Percentiles rank a stretch among this genome's conserved stretches.
phyloP scores from a whole-genome alignment of 495 filamentous ascomycete species.

The Aspergillus hancockii region DNA sequence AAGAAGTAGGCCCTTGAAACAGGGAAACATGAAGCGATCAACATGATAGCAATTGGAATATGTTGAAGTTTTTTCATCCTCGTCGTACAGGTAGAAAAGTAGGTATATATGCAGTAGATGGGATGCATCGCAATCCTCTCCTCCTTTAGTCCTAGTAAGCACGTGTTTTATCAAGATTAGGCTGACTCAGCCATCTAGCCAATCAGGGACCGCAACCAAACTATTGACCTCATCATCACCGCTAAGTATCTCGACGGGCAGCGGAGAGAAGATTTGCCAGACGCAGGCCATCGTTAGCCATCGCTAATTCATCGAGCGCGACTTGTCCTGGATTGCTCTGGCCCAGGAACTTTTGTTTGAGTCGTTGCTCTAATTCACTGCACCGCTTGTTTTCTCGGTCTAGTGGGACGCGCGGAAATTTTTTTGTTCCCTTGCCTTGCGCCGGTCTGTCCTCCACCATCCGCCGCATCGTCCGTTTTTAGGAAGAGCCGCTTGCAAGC shows the following conservation, averaged over 20 bases:
- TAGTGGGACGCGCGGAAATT: background rate
- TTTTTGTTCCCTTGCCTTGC: slow-evolving; percentile 5
- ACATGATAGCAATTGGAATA: background rate
- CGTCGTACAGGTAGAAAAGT: background rate
- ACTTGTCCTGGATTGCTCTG: slow-evolving; percentile 1
- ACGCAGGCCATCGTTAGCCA: slow-evolving; percentile 2
- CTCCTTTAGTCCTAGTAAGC: background rate
- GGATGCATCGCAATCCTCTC: background rate
- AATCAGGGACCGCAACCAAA: slow-evolving; percentile 15
- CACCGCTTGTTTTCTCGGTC: background rate
- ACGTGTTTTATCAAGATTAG: slow-evolving; percentile 10
- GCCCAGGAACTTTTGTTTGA: background rate
- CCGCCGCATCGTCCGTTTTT: slow-evolving; percentile 6
- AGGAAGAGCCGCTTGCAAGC: background rate
- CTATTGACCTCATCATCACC: slow-evolving; percentile 26
- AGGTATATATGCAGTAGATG: background rate
- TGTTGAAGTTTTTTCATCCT: background rate
- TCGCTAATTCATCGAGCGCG: slow-evolving; percentile 4
- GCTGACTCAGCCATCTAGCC: slow-evolving; percentile 20
- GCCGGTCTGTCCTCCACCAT: slow-evolving; percentile 14
- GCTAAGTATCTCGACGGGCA: slow-evolving; percentile 20
- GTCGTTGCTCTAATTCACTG: background rate
- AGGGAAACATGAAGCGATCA: background rate
- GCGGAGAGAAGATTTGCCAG: slow-evolving; percentile 12
- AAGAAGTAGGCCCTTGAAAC: background rate